phyloP scores from a whole-genome alignment of 2,329 filamentous ascomycete species.

The Xylaria sp. region DNA sequence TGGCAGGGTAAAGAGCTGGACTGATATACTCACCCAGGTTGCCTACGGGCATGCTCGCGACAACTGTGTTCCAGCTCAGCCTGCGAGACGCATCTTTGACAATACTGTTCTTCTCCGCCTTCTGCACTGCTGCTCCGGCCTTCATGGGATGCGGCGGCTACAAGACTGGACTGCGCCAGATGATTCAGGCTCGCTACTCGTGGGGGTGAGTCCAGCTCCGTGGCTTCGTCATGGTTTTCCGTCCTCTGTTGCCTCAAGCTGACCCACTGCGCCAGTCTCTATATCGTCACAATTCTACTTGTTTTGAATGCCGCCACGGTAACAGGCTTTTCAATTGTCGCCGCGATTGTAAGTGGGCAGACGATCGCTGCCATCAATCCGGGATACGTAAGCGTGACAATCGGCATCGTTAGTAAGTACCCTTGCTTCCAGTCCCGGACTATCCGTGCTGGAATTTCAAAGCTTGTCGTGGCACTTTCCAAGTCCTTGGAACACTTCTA shows the following conservation, averaged over 20 bases:
- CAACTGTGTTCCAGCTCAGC: conserved; percentile 61
- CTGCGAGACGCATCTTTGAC: conserved; percentile 66
- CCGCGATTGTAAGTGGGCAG: conserved; percentile 67
- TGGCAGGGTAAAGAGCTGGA: background rate
- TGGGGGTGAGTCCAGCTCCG: conserved; percentile 58
- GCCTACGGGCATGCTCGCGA: conserved; percentile 69
- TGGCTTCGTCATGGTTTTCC: background rate
- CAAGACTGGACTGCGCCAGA: conserved; percentile 67
- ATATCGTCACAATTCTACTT: conserved; percentile 60
- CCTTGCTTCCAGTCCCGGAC: background rate
- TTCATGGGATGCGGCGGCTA: conserved; percentile 66
- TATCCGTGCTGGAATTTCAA: too few species aligned
- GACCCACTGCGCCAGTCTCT: conserved; percentile 46
- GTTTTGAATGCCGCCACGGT: conserved; percentile 54
- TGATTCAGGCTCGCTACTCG: conserved; percentile 70
- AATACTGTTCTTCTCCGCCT: conserved; percentile 68
- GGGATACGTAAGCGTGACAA: conserved; percentile 60
- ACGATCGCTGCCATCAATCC: conserved; percentile 61
- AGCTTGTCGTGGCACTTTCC: background rate
- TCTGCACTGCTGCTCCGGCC: conserved; percentile 65
- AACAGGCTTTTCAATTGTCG: conserved; percentile 67
- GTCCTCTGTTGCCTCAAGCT: background rate
- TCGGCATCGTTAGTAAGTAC: conserved; percentile 62
- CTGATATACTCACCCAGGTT: conserved; percentile 53
- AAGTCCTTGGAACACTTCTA: background rate